phyloP scores from a whole-genome alignment of 257 asterid species.

The Nicotiana undulata region DNA sequence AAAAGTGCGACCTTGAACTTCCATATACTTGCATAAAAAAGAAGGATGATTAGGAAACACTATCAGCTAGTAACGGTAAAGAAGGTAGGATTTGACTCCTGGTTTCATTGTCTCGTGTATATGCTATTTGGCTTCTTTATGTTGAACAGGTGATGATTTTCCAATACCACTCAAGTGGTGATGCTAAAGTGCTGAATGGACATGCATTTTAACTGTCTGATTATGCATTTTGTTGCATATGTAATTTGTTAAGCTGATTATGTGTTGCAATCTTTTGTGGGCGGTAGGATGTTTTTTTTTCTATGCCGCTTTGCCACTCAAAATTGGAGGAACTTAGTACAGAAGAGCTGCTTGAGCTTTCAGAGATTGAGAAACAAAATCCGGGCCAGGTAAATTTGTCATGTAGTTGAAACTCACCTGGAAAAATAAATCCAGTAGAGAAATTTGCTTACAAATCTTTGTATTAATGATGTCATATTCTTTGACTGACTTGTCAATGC shows the following conservation, averaged over 20 bases:
- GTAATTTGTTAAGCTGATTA: slow-evolving; percentile 7
- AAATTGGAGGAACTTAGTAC: slow-evolving; percentile 68
- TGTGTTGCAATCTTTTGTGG: slow-evolving; percentile 7
- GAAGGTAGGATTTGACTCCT: not conserved
- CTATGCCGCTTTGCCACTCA: slow-evolving; percentile 83
- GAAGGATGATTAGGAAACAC: not conserved
- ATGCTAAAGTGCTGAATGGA: not conserved
- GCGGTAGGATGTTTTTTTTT: slow-evolving; percentile 61
- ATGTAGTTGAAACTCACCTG: not conserved
- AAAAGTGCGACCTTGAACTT: no score
- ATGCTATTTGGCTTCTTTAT: not conserved
- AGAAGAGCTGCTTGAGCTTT: slow-evolving; percentile 77
- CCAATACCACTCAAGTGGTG: not conserved
- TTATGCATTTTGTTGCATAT: slow-evolving; percentile 6
- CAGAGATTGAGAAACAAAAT: slow-evolving; percentile 67
- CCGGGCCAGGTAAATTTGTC: slow-evolving; percentile 54
- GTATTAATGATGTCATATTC: not conserved
- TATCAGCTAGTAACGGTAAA: not conserved
- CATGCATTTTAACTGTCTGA: not conserved
- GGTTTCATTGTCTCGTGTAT: not conserved
- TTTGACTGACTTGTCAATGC: not conserved
- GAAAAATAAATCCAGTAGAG: not conserved
- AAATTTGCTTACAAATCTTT: not conserved
- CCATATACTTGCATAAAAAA: not conserved
- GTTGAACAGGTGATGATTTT: not conserved